These are phyloP conservation scores for Arthroderma sp. DNA, from an alignment of 2,329 filamentous ascomycete species.

Conservation along the genomic window DNA sequence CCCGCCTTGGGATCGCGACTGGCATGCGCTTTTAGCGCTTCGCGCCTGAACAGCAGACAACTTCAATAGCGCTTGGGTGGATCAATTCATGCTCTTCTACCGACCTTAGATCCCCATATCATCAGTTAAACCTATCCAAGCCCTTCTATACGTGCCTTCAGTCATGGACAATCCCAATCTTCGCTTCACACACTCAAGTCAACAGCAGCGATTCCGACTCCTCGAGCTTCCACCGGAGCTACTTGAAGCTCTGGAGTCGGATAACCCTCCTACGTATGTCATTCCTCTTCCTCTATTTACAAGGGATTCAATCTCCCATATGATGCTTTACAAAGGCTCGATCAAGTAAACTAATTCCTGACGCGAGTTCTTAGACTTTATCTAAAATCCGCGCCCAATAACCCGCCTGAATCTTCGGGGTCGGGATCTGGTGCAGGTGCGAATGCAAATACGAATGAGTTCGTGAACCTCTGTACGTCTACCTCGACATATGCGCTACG, in stretches of 20 bases:
- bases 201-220: constrained; percentile 43
- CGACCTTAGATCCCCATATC: no score
- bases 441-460: constrained; percentile 20
- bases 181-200: constrained; percentile 28
- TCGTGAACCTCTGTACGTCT: constrained; percentile 46
- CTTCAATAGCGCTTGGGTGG: no score
- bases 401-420: neutral
- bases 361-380: constrained; percentile 20
- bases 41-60: no score
- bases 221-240: constrained; percentile 49
- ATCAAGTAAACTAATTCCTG: no score
- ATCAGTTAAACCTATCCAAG: no score
- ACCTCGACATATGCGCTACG: constrained; percentile 46
- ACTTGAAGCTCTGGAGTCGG: constrained; percentile 38
- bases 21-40: no score
- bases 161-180: constrained; percentile 15
- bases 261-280: constrained; percentile 28
- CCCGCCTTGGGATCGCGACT: no score
- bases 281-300: constrained; percentile 4
- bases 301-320: neutral
- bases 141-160: neutral
- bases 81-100: no score
- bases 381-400: constrained; percentile 23
- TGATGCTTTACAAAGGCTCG: no score
- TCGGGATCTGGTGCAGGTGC: constrained; percentile 5